phyloP scores from a whole-genome alignment of 2,329 filamentous ascomycete genomes.

The Alternaria angustiovoidea region DNA sequence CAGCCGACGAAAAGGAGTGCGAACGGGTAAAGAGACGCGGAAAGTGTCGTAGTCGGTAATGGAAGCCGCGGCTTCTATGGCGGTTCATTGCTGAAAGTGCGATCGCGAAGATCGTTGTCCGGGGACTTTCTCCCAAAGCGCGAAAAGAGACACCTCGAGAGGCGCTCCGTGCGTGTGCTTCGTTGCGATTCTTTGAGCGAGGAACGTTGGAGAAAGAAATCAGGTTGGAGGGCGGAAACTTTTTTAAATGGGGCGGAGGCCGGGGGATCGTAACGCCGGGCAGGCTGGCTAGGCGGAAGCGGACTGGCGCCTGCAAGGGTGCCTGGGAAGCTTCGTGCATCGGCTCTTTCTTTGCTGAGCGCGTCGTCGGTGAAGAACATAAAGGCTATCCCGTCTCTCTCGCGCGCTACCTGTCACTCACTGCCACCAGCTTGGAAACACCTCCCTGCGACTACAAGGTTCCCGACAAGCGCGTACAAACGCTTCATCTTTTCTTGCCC shows the following conservation, averaged over 20 bases:
- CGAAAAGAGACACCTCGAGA: conserved; percentile 41
- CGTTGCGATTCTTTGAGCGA: conserved; percentile 99
- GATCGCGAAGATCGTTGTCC: conserved; percentile 73
- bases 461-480: conserved; percentile 14
- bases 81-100: conserved; percentile 94
- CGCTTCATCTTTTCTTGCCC: conserved; percentile 1
- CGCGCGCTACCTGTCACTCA: conserved; percentile 5
- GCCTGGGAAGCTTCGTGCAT: conserved; percentile 36
- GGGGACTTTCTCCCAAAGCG: conserved; percentile 99
- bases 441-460: neutral
- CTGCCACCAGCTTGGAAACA: neutral
- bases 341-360: conserved; percentile 30
- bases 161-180: conserved; percentile 89
- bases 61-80: conserved; percentile 96
- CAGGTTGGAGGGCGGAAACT: conserved; percentile 21
- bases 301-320: conserved; percentile 38
- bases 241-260: conserved; percentile 27
- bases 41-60: conserved; percentile 54
- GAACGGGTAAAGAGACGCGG: conserved; percentile 60
- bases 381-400: conserved; percentile 17
- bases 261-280: conserved; percentile 28
- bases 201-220: conserved; percentile 68
- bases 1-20: conserved; percentile 56
- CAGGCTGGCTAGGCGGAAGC: conserved; percentile 40
- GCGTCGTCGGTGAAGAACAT: conserved; percentile 24